Evolutionary conservation across 208 protist species (phyloP).

Genomic region (Trypanosoma theileri): DNA sequence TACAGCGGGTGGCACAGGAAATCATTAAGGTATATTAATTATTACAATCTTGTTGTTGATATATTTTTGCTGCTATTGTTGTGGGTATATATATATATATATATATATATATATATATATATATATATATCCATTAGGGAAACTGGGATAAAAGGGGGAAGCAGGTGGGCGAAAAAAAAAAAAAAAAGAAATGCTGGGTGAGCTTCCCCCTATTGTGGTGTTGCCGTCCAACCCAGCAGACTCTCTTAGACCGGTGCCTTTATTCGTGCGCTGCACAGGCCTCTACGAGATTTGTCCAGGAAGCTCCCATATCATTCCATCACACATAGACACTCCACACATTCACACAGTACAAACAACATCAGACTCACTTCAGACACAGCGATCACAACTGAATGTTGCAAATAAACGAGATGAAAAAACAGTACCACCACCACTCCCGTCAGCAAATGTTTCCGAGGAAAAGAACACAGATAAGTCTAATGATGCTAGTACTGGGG

Average conservation of each 20-base stretch:
- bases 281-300: constrained; percentile 2
- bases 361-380: background rate
- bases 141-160: background rate
- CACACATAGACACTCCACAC: too few species aligned
- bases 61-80: background rate
- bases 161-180: background rate
- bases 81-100: too few species aligned
- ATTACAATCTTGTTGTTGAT: background rate
- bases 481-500: background rate
- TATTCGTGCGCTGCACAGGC: constrained; percentile 12
- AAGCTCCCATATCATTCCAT: too few species aligned
- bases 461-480: background rate
- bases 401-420: background rate
- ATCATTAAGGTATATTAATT: constrained; percentile 34
- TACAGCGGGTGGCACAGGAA: constrained; percentile 51
- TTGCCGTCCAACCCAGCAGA: constrained; percentile 22
- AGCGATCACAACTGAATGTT: background rate
- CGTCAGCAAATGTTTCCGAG: background rate
- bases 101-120: too few species aligned
- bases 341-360: background rate
- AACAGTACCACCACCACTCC: background rate
- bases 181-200: constrained; percentile 19
- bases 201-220: constrained; percentile 26
- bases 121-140: constrained; percentile 1
- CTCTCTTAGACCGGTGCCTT: constrained; percentile 12